phyloP scores from a whole-genome alignment of 2,329 filamentous ascomycete genomes.

The Cryphonectria naterciae region DNA sequence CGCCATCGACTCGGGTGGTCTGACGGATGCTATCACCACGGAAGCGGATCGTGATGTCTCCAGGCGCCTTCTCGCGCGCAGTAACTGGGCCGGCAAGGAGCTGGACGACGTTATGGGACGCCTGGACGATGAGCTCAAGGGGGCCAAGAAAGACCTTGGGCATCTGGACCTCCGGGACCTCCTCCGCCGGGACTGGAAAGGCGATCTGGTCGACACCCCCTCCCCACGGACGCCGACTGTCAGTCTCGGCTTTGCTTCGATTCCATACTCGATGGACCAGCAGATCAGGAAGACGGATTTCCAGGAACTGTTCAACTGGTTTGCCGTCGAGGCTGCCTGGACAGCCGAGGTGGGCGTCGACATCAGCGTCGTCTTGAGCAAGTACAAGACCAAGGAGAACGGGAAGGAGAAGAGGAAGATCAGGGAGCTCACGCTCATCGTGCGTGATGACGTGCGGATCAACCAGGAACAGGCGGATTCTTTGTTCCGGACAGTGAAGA shows the following conservation, averaged over 20 bases:
- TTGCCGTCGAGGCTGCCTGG: slow-evolving; percentile 52
- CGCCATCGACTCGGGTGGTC: slow-evolving; percentile 49
- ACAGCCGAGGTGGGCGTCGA: slow-evolving; percentile 49
- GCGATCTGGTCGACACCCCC: slow-evolving; percentile 48
- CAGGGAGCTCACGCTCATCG: slow-evolving; percentile 49
- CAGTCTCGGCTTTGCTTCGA: slow-evolving; percentile 49
- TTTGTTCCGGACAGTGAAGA: slow-evolving; percentile 44
- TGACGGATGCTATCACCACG: slow-evolving; percentile 41
- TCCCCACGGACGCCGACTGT: slow-evolving; percentile 50
- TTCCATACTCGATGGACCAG: slow-evolving; percentile 50
- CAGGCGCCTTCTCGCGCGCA: slow-evolving; percentile 44
- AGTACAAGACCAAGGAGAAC: slow-evolving; percentile 47
- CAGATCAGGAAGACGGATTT: slow-evolving; percentile 51
- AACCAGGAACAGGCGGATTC: slow-evolving; percentile 47
- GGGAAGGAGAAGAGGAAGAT: slow-evolving; percentile 48
- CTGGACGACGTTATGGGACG: slow-evolving; percentile 47
- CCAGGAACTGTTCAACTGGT: slow-evolving; percentile 52
- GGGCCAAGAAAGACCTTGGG: slow-evolving; percentile 48
- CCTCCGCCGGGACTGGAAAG: slow-evolving; percentile 52
- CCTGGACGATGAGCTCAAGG: slow-evolving; percentile 43
- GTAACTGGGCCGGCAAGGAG: slow-evolving; percentile 45
- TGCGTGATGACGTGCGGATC: slow-evolving; percentile 49
- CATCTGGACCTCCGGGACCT: slow-evolving; percentile 47
- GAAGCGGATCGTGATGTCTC: slow-evolving; percentile 44
- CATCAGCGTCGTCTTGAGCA: slow-evolving; percentile 49